Base-by-base conservation (phyloP, 2,329 filamentous ascomycete genomes). In the Calonectria pteridis region DNA sequence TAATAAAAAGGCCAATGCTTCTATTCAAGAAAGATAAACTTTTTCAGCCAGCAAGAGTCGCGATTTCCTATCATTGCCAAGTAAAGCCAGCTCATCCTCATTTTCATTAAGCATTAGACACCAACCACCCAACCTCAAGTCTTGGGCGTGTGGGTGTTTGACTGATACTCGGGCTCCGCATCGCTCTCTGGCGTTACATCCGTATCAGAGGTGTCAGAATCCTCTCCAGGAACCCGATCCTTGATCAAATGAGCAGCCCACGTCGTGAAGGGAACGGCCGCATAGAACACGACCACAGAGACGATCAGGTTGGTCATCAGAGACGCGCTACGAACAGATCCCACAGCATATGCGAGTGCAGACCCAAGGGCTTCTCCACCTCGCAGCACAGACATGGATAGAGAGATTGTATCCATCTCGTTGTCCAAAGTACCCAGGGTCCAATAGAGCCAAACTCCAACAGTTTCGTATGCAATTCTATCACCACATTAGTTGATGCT, bases 321-420 rank as follows among this genome's bases (percentile, higher is more conserved):
- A 26, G 55, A 62, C 16, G 55, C 55, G n/a, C 55, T 62, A 20
- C 55, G 55, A 40, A 62, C 55, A 40, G 55, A 62, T 26, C 55
- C 55, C 7, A 62, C 55, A 16, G 55, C 55, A 6, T 62, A 62
- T 9, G 33, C 33, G 7, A 62, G 55, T 40, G 55, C 55, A 28
- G 33, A 62, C 35, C 55, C 55, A 14, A 62, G 55, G 7, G 55
- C 55, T 14, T 62, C 55, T 40, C 55, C 55, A 2, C 55, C 33
- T 14, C 55, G 55, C 4, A 62, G 55, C 4, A 62, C 55, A 37
- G 55, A 62, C 55, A 62, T 62, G 33, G 55, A 62, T 7, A 62
- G 14, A 5, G 55, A 62, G 14, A 62, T 40, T 28, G 55, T 62
- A 35, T 62, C 55, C 55, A 62, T 62, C 55, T 62, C 55, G 7